Conservation (phyloP, 257 asterid species). For the Hygrophila difformis region DNA sequence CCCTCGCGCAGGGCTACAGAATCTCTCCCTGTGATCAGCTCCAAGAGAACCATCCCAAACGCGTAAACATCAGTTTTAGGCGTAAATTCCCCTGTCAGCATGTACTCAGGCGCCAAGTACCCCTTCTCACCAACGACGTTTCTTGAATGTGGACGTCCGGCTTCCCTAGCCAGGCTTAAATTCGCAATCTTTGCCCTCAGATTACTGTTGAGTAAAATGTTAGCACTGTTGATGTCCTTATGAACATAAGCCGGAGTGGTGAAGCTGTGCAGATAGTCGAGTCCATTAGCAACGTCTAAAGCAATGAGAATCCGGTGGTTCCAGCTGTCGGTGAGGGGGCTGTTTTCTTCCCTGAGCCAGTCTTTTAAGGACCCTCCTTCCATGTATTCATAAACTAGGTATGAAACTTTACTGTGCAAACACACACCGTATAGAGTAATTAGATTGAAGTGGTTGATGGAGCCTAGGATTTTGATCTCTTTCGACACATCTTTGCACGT, state of each 20-base stretch:
- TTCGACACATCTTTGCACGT: constrained; percentile 27
- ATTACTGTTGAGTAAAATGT: constrained; percentile 35
- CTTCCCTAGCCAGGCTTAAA: constrained; percentile 36
- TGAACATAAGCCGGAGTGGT: constrained; percentile 60
- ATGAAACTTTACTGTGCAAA: constrained; percentile 25
- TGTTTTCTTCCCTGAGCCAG: constrained; percentile 35
- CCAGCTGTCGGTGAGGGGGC: constrained; percentile 38
- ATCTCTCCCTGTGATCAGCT: constrained; percentile 52
- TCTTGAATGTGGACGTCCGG: constrained; percentile 17
- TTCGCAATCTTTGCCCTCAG: constrained; percentile 63
- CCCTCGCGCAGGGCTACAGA: constrained; percentile 30
- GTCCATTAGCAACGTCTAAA: constrained; percentile 62
- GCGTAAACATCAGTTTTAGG: constrained; percentile 59
- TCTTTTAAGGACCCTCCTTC: constrained; percentile 50
- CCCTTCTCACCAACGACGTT: constrained; percentile 33
- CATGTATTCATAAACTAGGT: constrained; percentile 56
- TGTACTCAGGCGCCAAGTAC: constrained; percentile 56
- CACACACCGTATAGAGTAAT: constrained; percentile 55
- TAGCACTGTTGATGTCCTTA: constrained; percentile 39
- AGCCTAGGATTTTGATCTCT: constrained; percentile 45
- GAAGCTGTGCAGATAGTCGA: constrained; percentile 64
- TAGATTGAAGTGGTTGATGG: constrained; percentile 56
- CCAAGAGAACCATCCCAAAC: constrained; percentile 53
- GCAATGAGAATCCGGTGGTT: constrained; percentile 42
- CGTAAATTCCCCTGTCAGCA: constrained; percentile 25